Evolutionary conservation across 2,329 filamentous ascomycete genomes (phyloP).

Genomic region (Fusarium denticulatum): DNA sequence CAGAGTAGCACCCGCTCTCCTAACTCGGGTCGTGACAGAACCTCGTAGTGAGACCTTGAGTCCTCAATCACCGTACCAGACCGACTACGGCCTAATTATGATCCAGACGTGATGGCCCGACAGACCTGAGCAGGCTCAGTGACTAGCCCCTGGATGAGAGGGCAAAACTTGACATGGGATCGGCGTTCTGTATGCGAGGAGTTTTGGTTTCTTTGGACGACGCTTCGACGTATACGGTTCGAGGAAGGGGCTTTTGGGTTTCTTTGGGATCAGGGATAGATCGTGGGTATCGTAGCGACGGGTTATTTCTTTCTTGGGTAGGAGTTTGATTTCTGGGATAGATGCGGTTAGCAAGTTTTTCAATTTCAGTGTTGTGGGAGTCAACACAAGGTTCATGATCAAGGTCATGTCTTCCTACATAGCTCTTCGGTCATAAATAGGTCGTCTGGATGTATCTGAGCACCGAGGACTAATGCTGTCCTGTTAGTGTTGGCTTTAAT

Average conservation of each 20-base stretch:
- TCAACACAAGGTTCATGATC: neutral
- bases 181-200: neutral
- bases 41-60: neutral
- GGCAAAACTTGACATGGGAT: neutral
- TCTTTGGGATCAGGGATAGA: neutral
- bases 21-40: neutral
- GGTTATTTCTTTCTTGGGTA: neutral
- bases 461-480: too few species aligned
- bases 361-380: neutral
- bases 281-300: neutral
- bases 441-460: neutral
- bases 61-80: neutral
- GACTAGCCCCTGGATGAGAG: neutral
- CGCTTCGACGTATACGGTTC: neutral
- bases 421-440: neutral
- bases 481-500: neutral
- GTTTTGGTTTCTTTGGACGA: neutral
- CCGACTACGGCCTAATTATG: neutral
- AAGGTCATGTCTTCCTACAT: neutral
- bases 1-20: neutral
- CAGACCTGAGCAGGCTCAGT: neutral
- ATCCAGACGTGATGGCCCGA: neutral
- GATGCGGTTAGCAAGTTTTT: neutral
- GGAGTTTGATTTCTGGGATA: neutral
- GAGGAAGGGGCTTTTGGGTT: neutral